A percentile compares a stretch with the other conserved stretches of the same genome.
These are phyloP conservation scores for Saccharomycopsis sp. DNA, from an alignment of 805 yeast genomes.

Conservation along the genomic window DNA sequence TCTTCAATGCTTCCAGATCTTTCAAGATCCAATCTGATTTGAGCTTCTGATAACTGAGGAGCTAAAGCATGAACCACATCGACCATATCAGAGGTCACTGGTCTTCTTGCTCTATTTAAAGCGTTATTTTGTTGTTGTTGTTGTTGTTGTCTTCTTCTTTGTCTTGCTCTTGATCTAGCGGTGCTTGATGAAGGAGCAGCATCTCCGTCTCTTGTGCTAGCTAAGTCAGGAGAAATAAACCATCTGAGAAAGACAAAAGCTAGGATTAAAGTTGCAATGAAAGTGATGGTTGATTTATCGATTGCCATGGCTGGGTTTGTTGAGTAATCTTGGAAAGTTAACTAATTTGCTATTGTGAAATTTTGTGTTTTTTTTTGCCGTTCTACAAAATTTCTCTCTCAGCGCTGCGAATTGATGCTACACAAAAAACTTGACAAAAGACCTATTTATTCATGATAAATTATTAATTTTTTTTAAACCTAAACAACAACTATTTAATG, in stretches of 20 bases:
- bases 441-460: too few species aligned
- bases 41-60: constrained; percentile 58
- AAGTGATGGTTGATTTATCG: constrained; percentile 46
- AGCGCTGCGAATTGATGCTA: too few species aligned
- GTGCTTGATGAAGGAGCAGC: neutral
- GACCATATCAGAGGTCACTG: constrained; percentile 62
- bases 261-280: constrained; percentile 36
- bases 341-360: too few species aligned
- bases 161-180: constrained; percentile 12
- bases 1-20: constrained; percentile 71
- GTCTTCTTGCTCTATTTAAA: constrained; percentile 27
- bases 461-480: too few species aligned
- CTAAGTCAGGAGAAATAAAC: constrained; percentile 49
- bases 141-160: constrained; percentile 14
- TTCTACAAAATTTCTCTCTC: too few species aligned
- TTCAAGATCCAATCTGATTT: constrained; percentile 64
- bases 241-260: constrained; percentile 56
- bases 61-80: constrained; percentile 79
- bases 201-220: constrained; percentile 7
- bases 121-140: neutral
- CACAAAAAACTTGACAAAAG: too few species aligned
- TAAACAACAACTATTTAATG: too few species aligned
- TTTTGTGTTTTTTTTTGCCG: too few species aligned
- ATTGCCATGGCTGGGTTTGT: too few species aligned
- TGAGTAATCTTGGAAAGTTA: too few species aligned